Conservation (phyloP, 805 yeast species). For the Nakazawaea ishiwadae region DNA sequence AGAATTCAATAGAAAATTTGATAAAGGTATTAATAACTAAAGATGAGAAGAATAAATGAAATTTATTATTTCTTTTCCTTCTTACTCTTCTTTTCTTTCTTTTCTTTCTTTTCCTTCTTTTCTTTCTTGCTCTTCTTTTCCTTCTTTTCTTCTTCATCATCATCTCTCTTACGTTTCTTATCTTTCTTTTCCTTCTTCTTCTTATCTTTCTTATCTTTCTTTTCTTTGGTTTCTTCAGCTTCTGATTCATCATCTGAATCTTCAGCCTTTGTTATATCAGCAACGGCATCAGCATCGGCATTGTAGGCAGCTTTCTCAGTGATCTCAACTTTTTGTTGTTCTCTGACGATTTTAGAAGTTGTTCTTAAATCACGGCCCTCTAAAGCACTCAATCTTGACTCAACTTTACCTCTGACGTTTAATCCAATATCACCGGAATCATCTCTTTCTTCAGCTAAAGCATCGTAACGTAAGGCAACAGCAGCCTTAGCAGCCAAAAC, state of each 20-base stretch:
- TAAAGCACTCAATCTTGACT: slow-evolving; percentile 86
- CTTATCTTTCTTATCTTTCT: slow-evolving; percentile 19
- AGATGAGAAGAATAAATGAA: not conserved
- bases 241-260: slow-evolving; percentile 17
- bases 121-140: slow-evolving; percentile 19
- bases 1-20: not conserved
- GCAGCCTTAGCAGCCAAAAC: slow-evolving; percentile 98
- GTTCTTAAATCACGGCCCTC: slow-evolving; percentile 97
- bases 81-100: slow-evolving; percentile 20
- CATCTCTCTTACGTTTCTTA: slow-evolving; percentile 21
- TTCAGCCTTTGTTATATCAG: slow-evolving; percentile 18
- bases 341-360: slow-evolving; percentile 75
- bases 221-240: slow-evolving; percentile 23
- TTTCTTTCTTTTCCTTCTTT: slow-evolving; percentile 18
- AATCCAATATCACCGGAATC: slow-evolving; percentile 93
- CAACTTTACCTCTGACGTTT: slow-evolving; percentile 88
- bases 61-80: slow-evolving; percentile 18
- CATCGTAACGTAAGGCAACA: slow-evolving; percentile 93
- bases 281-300: slow-evolving; percentile 87
- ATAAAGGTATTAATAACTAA: not conserved
- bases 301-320: slow-evolving; percentile 85
- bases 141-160: slow-evolving; percentile 21
- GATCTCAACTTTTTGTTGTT: slow-evolving; percentile 82
- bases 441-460: slow-evolving; percentile 93
- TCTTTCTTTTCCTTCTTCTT: slow-evolving; percentile 19